Evolutionary conservation across 225 moss, liverwort and hornwort species (phyloP).

Genomic region (Rhytidiadelphus loreus): DNA sequence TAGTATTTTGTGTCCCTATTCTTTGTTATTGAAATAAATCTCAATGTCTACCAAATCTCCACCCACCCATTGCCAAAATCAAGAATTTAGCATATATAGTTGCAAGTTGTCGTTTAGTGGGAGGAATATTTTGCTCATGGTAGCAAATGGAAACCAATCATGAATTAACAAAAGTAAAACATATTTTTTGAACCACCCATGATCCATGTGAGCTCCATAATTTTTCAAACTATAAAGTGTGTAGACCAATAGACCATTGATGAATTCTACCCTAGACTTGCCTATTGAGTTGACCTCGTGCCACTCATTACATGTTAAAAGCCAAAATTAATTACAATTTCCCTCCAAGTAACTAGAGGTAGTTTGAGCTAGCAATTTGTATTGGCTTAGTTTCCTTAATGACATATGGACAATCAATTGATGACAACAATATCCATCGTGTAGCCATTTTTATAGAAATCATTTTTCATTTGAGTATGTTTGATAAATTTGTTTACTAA

Average conservation of each 20-base stretch:
- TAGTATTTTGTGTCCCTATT: neutral
- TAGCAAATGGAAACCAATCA: fast-evolving
- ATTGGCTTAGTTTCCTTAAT: neutral
- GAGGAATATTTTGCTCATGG: fast-evolving
- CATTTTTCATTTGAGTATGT: fast-evolving
- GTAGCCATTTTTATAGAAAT: neutral
- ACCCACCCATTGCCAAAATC: neutral
- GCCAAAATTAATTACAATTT: neutral
- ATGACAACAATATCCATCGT: neutral
- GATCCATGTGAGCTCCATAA: neutral
- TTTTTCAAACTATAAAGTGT: fast-evolving
- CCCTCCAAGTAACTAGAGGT: fast-evolving
- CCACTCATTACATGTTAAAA: neutral
- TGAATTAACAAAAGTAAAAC: neutral
- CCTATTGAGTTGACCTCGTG: too few species aligned
- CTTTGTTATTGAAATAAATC: neutral
- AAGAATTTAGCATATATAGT: neutral
- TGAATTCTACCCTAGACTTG: neutral
- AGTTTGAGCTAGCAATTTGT: fast-evolving
- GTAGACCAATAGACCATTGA: fast-evolving
- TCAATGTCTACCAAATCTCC: neutral
- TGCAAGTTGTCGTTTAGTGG: neutral
- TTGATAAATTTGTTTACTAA: neutral
- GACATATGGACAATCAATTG: neutral
- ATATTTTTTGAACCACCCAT: neutral